Conservation (phyloP, 2,329 filamentous ascomycete species). For the Claviceps sorghi region DNA sequence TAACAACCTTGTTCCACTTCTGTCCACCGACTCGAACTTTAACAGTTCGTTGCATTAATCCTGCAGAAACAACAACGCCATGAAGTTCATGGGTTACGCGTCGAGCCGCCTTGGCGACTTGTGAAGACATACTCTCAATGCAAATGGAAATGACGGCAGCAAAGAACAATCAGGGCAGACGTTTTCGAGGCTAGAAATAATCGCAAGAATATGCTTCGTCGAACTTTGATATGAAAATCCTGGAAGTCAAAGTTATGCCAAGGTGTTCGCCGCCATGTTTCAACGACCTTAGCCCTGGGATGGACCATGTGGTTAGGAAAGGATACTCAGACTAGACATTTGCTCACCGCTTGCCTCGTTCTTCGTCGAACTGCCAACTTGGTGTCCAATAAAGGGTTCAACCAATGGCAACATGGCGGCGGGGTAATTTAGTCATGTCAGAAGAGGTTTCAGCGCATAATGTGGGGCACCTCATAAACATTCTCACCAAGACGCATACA, state of each 20-base stretch:
- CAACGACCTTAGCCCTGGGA: neutral
- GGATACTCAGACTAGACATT: neutral
- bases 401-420: neutral
- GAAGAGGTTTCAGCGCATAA: neutral
- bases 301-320: no score
- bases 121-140: slow-evolving; percentile 23
- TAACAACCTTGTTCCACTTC: slow-evolving; percentile 57
- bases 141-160: neutral
- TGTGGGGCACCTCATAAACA: neutral
- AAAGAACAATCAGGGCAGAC: neutral
- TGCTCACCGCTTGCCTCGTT: neutral
- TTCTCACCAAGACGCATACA: neutral
- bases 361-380: neutral
- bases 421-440: neutral
- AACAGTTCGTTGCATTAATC: slow-evolving; percentile 64
- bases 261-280: neutral
- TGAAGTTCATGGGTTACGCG: slow-evolving; percentile 36
- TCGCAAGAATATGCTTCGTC: neutral
- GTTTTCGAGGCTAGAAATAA: neutral
- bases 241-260: neutral
- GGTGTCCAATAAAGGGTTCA: neutral
- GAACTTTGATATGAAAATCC: neutral
- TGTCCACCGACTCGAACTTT: slow-evolving; percentile 60
- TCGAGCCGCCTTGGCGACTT: slow-evolving; percentile 26
- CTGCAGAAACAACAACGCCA: slow-evolving; percentile 64